Conservation (phyloP, 2,329 filamentous ascomycete genomes). For the Grosmannia huntii region DNA sequence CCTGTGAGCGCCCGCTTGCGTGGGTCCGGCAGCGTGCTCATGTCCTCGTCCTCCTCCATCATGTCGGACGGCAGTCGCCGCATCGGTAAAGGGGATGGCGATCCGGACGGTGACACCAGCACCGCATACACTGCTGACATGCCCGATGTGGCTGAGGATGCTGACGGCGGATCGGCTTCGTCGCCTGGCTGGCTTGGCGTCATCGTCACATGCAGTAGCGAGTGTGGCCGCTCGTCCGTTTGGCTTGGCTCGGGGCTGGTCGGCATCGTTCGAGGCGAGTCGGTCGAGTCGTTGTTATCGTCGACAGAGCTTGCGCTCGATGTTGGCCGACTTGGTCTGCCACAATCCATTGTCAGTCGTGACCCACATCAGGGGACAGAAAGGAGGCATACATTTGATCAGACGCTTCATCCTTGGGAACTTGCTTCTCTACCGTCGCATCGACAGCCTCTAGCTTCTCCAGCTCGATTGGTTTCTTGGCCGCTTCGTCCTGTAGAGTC, state of each 20-base stretch:
- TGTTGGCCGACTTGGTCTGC: no score
- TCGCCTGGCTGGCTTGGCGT: not conserved
- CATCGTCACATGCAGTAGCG: not conserved
- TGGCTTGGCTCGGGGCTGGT: not conserved
- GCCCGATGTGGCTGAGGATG: not conserved
- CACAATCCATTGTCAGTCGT: no score
- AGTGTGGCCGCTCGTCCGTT: not conserved
- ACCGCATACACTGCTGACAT: not conserved
- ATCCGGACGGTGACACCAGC: not conserved
- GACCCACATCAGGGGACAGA: no score
- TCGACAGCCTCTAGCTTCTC: no score
- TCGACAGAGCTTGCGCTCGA: no score
- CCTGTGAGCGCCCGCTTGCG: not conserved
- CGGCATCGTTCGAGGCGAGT: not conserved
- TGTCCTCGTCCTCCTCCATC: conserved; percentile 35
- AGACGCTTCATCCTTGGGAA: no score
- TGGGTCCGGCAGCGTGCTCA: conserved; percentile 49
- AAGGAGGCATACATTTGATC: no score
- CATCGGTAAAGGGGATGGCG: not conserved
- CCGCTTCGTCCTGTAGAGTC: no score
- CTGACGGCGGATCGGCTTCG: not conserved
- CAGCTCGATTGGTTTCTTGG: no score
- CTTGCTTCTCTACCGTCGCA: no score
- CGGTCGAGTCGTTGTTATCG: not conserved
- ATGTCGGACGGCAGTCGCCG: conserved; percentile 19